Evolutionary conservation across 371 early-diverging fungal genomes (phyloP).

Genomic region (Actinomortierella ambigua): DNA sequence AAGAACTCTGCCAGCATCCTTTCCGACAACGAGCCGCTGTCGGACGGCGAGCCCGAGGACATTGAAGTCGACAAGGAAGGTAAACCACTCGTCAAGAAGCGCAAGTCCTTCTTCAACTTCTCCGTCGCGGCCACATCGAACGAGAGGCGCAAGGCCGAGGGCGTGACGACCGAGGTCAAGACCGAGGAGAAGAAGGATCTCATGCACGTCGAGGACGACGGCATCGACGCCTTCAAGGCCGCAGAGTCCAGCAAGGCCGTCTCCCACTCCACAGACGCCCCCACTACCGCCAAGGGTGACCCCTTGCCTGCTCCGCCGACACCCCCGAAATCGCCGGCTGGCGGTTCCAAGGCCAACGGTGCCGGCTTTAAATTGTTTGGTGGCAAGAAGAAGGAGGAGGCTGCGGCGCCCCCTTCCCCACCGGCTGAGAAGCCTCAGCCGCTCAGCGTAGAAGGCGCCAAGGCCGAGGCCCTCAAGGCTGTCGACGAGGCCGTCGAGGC

Average conservation of each 20-base stretch:
- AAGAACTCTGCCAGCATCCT: slow-evolving; percentile 36
- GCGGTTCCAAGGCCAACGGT: slow-evolving; percentile 38
- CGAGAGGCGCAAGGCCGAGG: slow-evolving; percentile 43
- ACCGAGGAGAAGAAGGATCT: slow-evolving; percentile 47
- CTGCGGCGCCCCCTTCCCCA: slow-evolving; percentile 23
- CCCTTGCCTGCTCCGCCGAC: slow-evolving; percentile 13
- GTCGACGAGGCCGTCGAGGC: slow-evolving; percentile 45
- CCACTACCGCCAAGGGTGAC: slow-evolving; percentile 7
- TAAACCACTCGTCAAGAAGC: slow-evolving; percentile 45
- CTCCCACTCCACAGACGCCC: slow-evolving; percentile 39
- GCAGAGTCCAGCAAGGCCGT: slow-evolving; percentile 46
- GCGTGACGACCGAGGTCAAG: slow-evolving; percentile 35
- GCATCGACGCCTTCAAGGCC: slow-evolving; percentile 46
- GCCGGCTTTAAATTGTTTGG: slow-evolving; percentile 43
- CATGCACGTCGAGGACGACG: slow-evolving; percentile 38
- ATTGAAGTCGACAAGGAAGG: slow-evolving; percentile 38
- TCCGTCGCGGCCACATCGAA: slow-evolving; percentile 41
- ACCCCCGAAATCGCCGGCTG: slow-evolving; percentile 15
- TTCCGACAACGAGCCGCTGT: slow-evolving; percentile 37
- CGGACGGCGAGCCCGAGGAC: slow-evolving; percentile 47
- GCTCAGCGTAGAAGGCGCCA: slow-evolving; percentile 43
- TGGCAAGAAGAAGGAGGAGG: slow-evolving; percentile 36
- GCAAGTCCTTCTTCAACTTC: slow-evolving; percentile 49
- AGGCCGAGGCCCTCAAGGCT: slow-evolving; percentile 38
- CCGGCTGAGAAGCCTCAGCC: slow-evolving; percentile 17